Evolutionary conservation across 192 early-diverging fungal genomes (phyloP), one percentile per base, ranked within the genome.

Genomic region (Dissophora globulifera): DNA sequence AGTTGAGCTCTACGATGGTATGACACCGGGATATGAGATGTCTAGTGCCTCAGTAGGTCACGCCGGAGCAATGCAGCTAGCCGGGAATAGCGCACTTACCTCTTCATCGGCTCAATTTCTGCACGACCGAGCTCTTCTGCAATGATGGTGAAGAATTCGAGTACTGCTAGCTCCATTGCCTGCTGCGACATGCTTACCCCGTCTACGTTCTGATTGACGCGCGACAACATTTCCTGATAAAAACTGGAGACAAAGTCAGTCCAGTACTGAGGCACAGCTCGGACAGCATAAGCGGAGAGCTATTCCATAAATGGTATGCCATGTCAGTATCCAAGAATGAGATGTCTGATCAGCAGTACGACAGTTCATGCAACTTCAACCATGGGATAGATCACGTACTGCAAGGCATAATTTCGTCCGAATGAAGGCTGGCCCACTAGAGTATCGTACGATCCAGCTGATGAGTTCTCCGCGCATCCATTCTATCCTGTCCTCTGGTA

Each of bases 341-440:
- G n/a, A n/a, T n/a, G n/a, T n/a, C n/a, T n/a, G n/a, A n/a, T n/a
- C n/a, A n/a, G n/a, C n/a, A n/a, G n/a, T n/a, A n/a, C n/a, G 35
- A 13, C 35, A 38, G 6, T 13, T 38, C 11, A 20, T 11, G 27
- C 2, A 19, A 0, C 7, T 22, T 54, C 4, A 9, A 7, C 50
- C 50, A 52, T 12, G 29, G 22, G 29, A 52, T 38, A n/a, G 22
- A 30, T 5, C 20, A 45, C 79, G 58, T 81, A 87, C 86, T 35
- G 84, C 84, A n/a, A 84, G 41, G 62, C 82, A 87, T 8, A 87
- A 35, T 51, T 87, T 87, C 26, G 83, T 84, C 41, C 74, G 55
- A 46, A 87, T 82, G 45, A 85, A 81, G 3, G 65, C 67, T 38
- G 86, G 80, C 3, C 86, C 86, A 40, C 53, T 60, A 48, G 72